phyloP scores from a whole-genome alignment of 805 yeast species.

The Candida peoriensis region DNA sequence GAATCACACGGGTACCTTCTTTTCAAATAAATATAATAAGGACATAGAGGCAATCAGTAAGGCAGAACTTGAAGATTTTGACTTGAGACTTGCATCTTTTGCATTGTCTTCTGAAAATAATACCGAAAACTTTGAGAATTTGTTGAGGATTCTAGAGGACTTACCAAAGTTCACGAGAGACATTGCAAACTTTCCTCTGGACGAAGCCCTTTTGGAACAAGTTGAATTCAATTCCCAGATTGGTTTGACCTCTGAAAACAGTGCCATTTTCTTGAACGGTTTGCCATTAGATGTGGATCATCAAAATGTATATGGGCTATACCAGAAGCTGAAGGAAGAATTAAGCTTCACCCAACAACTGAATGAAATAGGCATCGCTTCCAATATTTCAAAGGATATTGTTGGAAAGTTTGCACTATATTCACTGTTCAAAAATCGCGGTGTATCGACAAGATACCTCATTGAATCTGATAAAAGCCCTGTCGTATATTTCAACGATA shows the following conservation, averaged over 20 bases:
- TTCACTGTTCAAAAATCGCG: constrained; percentile 16
- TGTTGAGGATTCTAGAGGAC: constrained; percentile 39
- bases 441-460: constrained; percentile 21
- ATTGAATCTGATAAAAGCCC: constrained; percentile 26
- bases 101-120: constrained; percentile 19
- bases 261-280: constrained; percentile 68
- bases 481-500: constrained; percentile 71
- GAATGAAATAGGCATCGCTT: constrained; percentile 29
- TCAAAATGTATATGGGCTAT: constrained; percentile 37
- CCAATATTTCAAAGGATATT: constrained; percentile 30
- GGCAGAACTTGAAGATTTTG: constrained; percentile 33
- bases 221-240: constrained; percentile 28
- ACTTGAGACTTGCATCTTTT: constrained; percentile 34
- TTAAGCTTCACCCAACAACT: constrained; percentile 22
- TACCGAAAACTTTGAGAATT: constrained; percentile 30
- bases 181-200: constrained; percentile 12
- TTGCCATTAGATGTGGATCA: constrained; percentile 45
- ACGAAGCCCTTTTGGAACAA: constrained; percentile 24
- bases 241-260: constrained; percentile 35
- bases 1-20: constrained; percentile 1
- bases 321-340: constrained; percentile 36
- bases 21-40: constrained; percentile 21
- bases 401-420: constrained; percentile 36
- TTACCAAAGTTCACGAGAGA: constrained; percentile 50
- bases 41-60: constrained; percentile 28